Percentiles rank a stretch among this genome's conserved stretches.
Evolutionary conservation across 257 asterid genomes (phyloP).

Genomic region (Jacaranda copaia): DNA sequence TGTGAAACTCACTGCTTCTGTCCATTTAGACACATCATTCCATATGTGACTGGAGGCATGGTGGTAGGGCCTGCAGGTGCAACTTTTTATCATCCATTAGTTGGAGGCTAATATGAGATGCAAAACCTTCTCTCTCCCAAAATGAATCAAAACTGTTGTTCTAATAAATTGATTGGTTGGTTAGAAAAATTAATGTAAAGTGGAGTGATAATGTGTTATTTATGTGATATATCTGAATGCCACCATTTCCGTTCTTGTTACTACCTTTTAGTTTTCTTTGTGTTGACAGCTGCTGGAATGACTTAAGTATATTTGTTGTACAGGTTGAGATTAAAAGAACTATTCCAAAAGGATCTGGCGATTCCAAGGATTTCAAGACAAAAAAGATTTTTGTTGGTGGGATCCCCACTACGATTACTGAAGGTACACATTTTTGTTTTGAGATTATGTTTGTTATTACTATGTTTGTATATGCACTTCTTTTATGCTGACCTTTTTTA

Average conservation of each 20-base stretch:
- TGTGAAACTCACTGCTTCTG: neutral
- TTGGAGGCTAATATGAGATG: neutral
- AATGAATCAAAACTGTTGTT: neutral
- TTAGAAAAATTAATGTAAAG: neutral
- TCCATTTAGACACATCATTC: neutral
- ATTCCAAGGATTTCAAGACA: slow-evolving; percentile 85
- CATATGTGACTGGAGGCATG: neutral
- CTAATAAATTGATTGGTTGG: neutral
- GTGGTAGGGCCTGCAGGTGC: neutral
- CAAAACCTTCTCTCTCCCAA: neutral
- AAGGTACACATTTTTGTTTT: slow-evolving; percentile 55
- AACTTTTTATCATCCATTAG: neutral
- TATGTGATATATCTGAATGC: neutral
- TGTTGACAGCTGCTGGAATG: neutral
- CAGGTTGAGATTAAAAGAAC: slow-evolving; percentile 98
- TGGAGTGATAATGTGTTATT: neutral
- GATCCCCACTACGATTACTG: slow-evolving; percentile 76
- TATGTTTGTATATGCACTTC: neutral
- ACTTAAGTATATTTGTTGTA: slow-evolving; percentile 9
- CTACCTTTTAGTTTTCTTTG: neutral
- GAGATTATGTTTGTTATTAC: neutral
- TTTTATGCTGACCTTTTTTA: neutral
- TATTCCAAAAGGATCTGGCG: slow-evolving; percentile 89
- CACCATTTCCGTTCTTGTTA: neutral
- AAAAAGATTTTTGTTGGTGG: slow-evolving; percentile 96